Evolutionary conservation across 169 alveolate species (phyloP).

Genomic region (Sarcocystis neurona): DNA sequence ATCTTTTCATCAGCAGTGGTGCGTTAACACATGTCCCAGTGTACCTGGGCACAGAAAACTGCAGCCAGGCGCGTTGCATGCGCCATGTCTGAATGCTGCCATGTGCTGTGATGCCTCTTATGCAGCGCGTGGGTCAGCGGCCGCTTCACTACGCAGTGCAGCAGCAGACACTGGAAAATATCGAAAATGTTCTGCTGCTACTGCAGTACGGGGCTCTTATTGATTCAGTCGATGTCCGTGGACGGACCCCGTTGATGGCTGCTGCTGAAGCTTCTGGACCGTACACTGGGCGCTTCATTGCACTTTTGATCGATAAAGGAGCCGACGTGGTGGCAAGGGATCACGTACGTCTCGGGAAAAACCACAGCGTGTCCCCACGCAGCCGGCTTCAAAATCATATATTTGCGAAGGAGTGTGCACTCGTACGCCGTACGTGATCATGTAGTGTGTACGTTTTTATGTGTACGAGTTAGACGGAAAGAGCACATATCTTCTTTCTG

Average conservation of each 20-base stretch:
- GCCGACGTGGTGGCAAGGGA: conserved; percentile 55
- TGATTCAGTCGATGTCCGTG: conserved; percentile 38
- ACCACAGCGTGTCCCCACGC: too few relatives aligned
- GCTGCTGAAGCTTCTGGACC: conserved; percentile 35
- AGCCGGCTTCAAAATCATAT: too few relatives aligned
- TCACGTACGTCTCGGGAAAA: not conserved
- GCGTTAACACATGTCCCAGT: too few relatives aligned
- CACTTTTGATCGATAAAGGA: conserved; percentile 4
- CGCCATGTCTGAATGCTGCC: too few relatives aligned
- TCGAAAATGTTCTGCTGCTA: conserved; percentile 38
- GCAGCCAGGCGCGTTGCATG: too few relatives aligned
- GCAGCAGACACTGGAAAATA: conserved; percentile 42
- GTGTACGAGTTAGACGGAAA: too few relatives aligned
- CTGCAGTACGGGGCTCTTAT: conserved; percentile 46
- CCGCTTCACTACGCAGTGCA: conserved; percentile 56
- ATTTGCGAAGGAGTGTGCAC: too few relatives aligned
- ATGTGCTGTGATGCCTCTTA: not conserved
- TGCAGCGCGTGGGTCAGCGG: conserved; percentile 8
- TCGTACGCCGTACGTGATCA: too few relatives aligned
- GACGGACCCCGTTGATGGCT: conserved; percentile 59
- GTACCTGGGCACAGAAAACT: too few relatives aligned
- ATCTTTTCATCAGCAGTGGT: too few relatives aligned
- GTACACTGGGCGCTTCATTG: conserved; percentile 32
- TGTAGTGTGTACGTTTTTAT: too few relatives aligned
- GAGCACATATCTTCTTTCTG: too few relatives aligned